Evolutionary conservation across 2,329 filamentous ascomycete species (phyloP), one percentile per base, ranked within the genome.

Genomic region (Zasmidium citrigriseum): DNA sequence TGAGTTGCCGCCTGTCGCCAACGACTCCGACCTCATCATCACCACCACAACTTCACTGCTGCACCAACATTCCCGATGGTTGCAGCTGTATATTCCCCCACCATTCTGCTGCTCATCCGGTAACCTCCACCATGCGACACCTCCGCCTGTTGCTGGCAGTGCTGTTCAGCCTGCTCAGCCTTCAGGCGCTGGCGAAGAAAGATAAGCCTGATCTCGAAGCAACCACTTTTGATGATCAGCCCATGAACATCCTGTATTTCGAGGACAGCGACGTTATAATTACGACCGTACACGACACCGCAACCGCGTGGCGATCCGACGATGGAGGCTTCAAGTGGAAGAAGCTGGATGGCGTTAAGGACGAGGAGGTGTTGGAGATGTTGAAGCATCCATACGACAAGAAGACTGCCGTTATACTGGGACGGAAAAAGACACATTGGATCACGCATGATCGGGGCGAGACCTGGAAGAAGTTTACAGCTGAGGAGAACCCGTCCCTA

Each of bases 191-290:
- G 24, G 68, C 63, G 44, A 67, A 67, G 55, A 72, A 72, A 54
- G 66, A 70, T 55, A 62, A 66, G 47, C 93, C 93, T 22, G 81
- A 81, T 56, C 82, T 96, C 68, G 80, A 82, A 61, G 77, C 81
- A 59, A 89, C 80, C 54, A 76, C 82, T 48, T 90, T 97, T 76
- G 79, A 89, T 46, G 80, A 86, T 68, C 76, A 81, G 54, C 90
- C 91, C 0, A 72, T 77, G 54, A 86, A 87, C 72, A 79, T 97
- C 64, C 89, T 89, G 77, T 99, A 96, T 77, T 98, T 99, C 72
- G 88, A 95, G 70, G 90, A 93, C 73, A 93, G 90, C 65, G 88
- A 96, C 73, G 85, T 89, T 52, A 81, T 96, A 59, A 76, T 98
- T 47, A 87, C 91, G 71, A 86, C 89, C 68, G 89, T 96, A 72